These are phyloP conservation scores for Cavenderia fasciculata DNA, from an alignment of 78 protist genomes.

Conservation along the genomic window DNA sequence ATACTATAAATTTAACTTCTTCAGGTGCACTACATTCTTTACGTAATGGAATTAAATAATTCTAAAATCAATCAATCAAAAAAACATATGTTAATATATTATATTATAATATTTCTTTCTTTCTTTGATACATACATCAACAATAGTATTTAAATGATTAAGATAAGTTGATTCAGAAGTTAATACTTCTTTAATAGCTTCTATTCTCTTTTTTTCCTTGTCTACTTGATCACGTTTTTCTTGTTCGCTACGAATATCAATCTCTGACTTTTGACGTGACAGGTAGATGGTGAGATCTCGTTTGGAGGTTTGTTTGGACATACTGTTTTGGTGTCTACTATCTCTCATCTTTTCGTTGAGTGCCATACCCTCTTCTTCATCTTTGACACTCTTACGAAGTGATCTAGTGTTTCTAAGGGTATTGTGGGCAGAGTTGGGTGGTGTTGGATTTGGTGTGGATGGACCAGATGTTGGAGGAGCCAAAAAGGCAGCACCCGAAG, in stretches of 20 bases:
- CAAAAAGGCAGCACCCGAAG: no score
- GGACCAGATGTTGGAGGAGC: constrained; percentile 2
- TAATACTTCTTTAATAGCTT: constrained; percentile 46
- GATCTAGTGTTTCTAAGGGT: background rate
- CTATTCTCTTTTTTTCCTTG: constrained; percentile 46
- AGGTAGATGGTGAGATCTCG: constrained; percentile 43
- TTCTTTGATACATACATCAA: background rate
- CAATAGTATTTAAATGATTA: constrained; percentile 40
- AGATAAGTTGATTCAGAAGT: constrained; percentile 34
- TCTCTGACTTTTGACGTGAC: constrained; percentile 26
- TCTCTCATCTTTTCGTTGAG: constrained; percentile 17
- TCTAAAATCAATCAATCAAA: background rate
- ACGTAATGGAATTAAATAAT: constrained; percentile 45
- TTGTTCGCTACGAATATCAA: background rate
- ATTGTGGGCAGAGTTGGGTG: background rate
- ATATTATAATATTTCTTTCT: no score
- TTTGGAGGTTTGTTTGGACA: constrained; percentile 27
- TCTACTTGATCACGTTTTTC: background rate
- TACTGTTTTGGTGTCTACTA: constrained; percentile 2
- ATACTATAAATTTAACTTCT: constrained; percentile 62
- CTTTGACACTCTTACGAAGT: constrained; percentile 3
- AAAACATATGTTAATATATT: no score
- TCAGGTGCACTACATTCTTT: constrained; percentile 45
- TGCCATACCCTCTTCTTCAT: constrained; percentile 17
- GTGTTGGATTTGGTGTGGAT: background rate